phyloP scores from a whole-genome alignment of 192 early-diverging fungal species.

The Kickxella alabastrina region DNA sequence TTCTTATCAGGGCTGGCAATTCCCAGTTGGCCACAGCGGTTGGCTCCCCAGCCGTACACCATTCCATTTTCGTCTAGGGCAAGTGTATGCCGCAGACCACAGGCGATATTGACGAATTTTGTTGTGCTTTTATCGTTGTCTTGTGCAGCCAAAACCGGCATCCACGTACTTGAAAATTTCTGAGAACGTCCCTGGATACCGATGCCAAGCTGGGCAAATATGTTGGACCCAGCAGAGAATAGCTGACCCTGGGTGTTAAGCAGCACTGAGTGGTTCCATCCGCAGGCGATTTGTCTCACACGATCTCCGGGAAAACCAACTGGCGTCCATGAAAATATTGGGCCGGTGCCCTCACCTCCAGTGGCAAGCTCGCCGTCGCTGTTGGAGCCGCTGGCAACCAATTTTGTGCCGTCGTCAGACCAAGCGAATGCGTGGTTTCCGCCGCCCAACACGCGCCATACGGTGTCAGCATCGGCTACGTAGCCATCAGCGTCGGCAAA shows the following conservation, averaged over 20 bases:
- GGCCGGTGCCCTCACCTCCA: not conserved
- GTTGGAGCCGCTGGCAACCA: conserved; percentile 34
- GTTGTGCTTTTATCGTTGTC: not conserved
- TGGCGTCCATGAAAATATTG: conserved; percentile 13
- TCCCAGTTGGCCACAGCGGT: conserved; percentile 64
- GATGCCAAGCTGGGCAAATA: conserved; percentile 34
- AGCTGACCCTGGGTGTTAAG: conserved; percentile 15
- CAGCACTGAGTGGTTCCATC: conserved; percentile 48
- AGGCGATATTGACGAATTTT: conserved; percentile 52
- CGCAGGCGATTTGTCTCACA: conserved; percentile 28
- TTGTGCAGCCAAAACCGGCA: not conserved
- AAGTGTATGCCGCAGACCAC: conserved; percentile 65
- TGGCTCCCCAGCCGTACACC: conserved; percentile 63
- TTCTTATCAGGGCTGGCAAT: not conserved
- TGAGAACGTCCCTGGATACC: no score
- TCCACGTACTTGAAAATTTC: conserved; percentile 1
- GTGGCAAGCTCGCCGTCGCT: conserved; percentile 32
- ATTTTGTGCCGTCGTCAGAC: conserved; percentile 7
- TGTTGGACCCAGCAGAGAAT: conserved; percentile 19
- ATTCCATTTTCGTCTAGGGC: conserved; percentile 42
- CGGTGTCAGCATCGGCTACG: not conserved
- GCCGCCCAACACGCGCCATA: conserved; percentile 24
- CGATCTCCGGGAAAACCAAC: conserved; percentile 3
- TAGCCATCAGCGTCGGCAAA: not conserved
- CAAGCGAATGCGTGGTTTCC: conserved; percentile 46